Base-by-base conservation (phyloP, 2,329 filamentous ascomycete species). In the Colletotrichum musicola region DNA sequence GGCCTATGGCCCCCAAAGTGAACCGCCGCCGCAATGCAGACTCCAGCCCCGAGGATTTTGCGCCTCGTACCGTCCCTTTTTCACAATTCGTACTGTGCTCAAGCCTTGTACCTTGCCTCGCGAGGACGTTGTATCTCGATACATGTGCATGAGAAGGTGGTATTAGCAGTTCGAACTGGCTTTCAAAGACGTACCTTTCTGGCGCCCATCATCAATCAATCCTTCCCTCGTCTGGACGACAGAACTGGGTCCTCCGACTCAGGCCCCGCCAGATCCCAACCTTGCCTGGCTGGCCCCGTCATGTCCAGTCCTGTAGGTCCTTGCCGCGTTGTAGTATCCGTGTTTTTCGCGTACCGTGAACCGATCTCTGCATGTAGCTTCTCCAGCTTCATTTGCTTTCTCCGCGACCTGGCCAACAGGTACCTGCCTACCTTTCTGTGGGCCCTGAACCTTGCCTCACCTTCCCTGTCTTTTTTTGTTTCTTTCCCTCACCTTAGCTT, bases 351-450 rank as follows among this genome's bases (percentile, higher is more conserved):
- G 62, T 69, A 66, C 61, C 65, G 56, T 60, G 66, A 27, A 66
- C 66, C 49, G 66, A 56, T 66, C 55, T 50, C 22, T 44, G 30
- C 42, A 55, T 60, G 66, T 69, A 69, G 55, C 66, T 66, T 69
- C 66, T 66, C 62, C 66, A 66, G 62, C 66, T 69, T 61, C 56
- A 66, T 47, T 56, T 66, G 66, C 66, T 44, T 69, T 66, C 66
- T 69, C 62, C 66, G 66, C 62, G 62, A 69, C 66, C 62, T 66
- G 14, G 44, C 66, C 62, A 65, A 66, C 53, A 61, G 27, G 66
- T 69, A 55, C 65, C 61, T 61, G 25, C 42, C 35, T 55, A 66
- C 56, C 42, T 56, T 35, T 42, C 22, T 40, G 30, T 61, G 58
- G 59, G 47, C 25, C 59, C 59, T 46, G 38, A 38, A 35, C 66